Base-by-base conservation (phyloP, 2,329 filamentous ascomycete species). In the Neopestalotiopsis rosae region DNA sequence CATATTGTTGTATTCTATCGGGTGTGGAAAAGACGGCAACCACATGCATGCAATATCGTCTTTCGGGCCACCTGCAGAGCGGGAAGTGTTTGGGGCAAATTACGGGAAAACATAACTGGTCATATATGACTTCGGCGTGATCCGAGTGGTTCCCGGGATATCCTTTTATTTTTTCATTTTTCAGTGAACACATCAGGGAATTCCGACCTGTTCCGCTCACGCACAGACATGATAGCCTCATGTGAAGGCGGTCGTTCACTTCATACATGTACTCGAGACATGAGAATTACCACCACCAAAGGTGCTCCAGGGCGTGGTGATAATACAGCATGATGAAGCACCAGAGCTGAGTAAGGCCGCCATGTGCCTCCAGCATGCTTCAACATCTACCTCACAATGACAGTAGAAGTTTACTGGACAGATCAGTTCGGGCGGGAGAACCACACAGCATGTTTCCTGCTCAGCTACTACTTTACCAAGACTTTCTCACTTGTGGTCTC, bases 51-150 rank as follows among this genome's bases (percentile, higher is more conserved):
- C 40, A 40, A 62, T 20, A 42, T 62, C 10, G 17, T 20, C 32
- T 34, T 34, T 34, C 14, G 28, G n/a, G n/a, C 40, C 34, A 40
- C 32, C n/a, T 24, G 59, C 30, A 62, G 59, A 20, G 59, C 32
- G 32, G 59, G 32, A 40, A 20, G 12, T 9, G 34, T 5, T 7
- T 40, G 14, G n/a, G 59, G 59, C 20, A 34, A 62, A 40, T 34
- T 17, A 20, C 32, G n/a, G 28, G 32, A 38, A 30, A 49, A 6
- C 10, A 38, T 64, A 10, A 64, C 61, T 24, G 28, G 38, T 64
- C 61, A 64, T 64, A 64, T 64, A 49, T 64, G 14, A 52, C 28
- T 28, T 64, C 61, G 61, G 61, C 24, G 14, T n/a, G 59, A 62
- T 42, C 59, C 59, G 59, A 62, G 30, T 62, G 59, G 59, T 42